phyloP scores from a whole-genome alignment of 306 rosid genomes.

The Prosopis cineraria region DNA sequence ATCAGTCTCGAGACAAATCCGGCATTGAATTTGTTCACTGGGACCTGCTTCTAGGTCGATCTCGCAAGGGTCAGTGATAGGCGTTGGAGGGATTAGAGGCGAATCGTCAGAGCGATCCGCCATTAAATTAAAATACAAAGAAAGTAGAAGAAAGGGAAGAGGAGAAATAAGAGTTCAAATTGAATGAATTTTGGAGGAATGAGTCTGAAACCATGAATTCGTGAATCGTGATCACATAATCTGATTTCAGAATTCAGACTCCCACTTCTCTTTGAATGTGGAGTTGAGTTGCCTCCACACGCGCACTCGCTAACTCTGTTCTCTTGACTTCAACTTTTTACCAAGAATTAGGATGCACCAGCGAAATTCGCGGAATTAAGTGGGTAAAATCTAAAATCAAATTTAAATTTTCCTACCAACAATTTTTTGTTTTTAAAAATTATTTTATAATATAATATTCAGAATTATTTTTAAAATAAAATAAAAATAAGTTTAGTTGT shows the following conservation, averaged over 20 bases:
- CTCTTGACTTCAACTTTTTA: not conserved
- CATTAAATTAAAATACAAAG: conserved; percentile 55
- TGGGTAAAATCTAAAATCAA: not conserved
- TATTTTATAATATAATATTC: too few relatives aligned
- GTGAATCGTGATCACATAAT: conserved; percentile 14
- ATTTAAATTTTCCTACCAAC: too few relatives aligned
- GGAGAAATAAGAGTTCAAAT: conserved; percentile 4
- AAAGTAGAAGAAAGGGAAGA: not conserved
- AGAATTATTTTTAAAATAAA: too few relatives aligned
- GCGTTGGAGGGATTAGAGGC: conserved; percentile 76
- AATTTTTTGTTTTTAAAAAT: too few relatives aligned
- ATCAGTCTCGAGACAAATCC: conserved; percentile 97
- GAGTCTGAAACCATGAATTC: conserved; percentile 25
- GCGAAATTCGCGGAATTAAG: not conserved
- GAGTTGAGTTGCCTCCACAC: conserved; percentile 7
- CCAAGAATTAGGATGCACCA: not conserved
- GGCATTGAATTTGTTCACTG: conserved; percentile 92
- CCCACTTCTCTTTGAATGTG: not conserved
- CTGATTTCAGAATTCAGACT: conserved; percentile 28
- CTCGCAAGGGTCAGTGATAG: conserved; percentile 60
- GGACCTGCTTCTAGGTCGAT: conserved; percentile 99
- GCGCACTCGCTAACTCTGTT: not conserved
- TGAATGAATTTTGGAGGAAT: conserved; percentile 8
- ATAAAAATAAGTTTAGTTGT: too few relatives aligned
- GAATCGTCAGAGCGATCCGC: conserved; percentile 75